A percentile compares a stretch with the other conserved stretches of the same genome.
Conservation (phyloP, 2,329 filamentous ascomycete genomes). For the Aspergillus glaucus region DNA sequence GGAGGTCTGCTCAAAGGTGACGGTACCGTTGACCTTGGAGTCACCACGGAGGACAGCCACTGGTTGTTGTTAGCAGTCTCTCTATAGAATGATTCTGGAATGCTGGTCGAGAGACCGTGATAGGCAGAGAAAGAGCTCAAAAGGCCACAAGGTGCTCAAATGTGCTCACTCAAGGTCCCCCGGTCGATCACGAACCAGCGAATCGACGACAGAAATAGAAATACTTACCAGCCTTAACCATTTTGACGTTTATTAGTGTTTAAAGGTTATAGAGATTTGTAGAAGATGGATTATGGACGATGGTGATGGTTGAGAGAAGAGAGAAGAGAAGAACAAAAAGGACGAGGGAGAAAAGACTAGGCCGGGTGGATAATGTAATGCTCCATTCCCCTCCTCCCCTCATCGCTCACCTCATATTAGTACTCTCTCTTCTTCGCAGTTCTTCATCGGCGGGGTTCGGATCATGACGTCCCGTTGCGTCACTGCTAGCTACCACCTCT, state of each 20-base stretch:
- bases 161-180: conserved; percentile 36
- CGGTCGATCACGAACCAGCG: conserved; percentile 23
- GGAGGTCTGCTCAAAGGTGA: conserved; percentile 86
- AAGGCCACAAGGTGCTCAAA: conserved; percentile 35
- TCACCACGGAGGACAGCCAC: conserved; percentile 97
- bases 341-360: conserved; percentile 12
- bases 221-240: conserved; percentile 93
- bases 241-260: conserved; percentile 59
- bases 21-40: conserved; percentile 87
- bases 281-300: conserved; percentile 4
- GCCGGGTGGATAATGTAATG: not conserved
- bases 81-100: not conserved
- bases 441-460: conserved; percentile 11
- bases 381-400: too few relatives aligned
- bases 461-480: conserved; percentile 16
- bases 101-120: conserved; percentile 14
- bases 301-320: conserved; percentile 8
- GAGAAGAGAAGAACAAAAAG: conserved; percentile 10
- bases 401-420: not conserved
- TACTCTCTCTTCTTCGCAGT: not conserved
- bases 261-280: conserved; percentile 8
- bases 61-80: conserved; percentile 33
- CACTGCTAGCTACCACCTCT: too few relatives aligned
- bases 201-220: conserved; percentile 9
- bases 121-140: conserved; percentile 20